Conservation (phyloP, 192 early-diverging fungal species). For the Coemansia guatemalensis region DNA sequence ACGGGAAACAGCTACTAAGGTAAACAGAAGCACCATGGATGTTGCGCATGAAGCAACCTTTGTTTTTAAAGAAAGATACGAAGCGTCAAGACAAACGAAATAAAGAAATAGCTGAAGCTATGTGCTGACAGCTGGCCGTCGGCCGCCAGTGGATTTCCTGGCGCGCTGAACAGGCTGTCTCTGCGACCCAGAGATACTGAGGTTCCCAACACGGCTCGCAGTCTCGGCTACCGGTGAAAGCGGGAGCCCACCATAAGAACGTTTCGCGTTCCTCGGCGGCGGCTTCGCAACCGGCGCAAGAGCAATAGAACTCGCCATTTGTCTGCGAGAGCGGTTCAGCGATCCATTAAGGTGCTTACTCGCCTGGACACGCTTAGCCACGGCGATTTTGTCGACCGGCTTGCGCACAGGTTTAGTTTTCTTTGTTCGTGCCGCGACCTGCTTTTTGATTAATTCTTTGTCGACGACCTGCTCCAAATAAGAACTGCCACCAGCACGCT, state of each 20-base stretch:
- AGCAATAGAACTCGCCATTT: neutral
- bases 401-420: neutral
- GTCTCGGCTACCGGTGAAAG: neutral
- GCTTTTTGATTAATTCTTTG: too few relatives aligned
- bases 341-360: conserved; percentile 29
- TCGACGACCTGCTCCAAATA: too few relatives aligned
- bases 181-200: neutral
- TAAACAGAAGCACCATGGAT: too few relatives aligned
- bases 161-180: conserved; percentile 13
- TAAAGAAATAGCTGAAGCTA: neutral
- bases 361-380: conserved; percentile 37
- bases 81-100: too few relatives aligned
- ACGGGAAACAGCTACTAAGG: too few relatives aligned
- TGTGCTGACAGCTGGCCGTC: neutral
- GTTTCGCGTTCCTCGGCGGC: conserved; percentile 28
- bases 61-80: too few relatives aligned
- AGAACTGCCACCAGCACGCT: too few relatives aligned
- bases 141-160: conserved; percentile 37
- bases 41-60: too few relatives aligned
- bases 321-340: neutral
- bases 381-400: conserved; percentile 22
- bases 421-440: too few relatives aligned
- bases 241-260: neutral
- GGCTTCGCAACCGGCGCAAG: conserved; percentile 5
- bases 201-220: neutral